Percentiles rank a stretch among this genome's conserved stretches.
Evolutionary conservation across 2,329 filamentous ascomycete species (phyloP).

Genomic region (Pseudopithomyces chartarum): DNA sequence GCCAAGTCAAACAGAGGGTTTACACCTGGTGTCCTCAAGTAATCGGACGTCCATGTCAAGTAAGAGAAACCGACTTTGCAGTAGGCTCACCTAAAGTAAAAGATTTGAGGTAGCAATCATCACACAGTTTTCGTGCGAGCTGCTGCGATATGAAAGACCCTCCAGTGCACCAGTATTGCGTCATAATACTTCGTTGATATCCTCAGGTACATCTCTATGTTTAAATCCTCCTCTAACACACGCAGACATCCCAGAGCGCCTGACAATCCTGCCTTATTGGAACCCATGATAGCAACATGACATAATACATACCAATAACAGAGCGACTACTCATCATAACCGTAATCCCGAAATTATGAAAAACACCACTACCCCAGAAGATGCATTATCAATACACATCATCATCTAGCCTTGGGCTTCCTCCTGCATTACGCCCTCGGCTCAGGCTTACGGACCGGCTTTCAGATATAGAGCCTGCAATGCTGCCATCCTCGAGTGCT

Average conservation of each 20-base stretch:
- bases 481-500: conserved; percentile 24
- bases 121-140: too few relatives aligned
- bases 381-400: conserved; percentile 28
- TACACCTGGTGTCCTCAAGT: too few relatives aligned
- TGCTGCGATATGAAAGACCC: too few relatives aligned
- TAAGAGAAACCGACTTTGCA: too few relatives aligned
- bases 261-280: not conserved
- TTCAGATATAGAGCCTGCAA: conserved; percentile 23
- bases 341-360: not conserved
- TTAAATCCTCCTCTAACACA: not conserved
- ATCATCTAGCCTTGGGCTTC: conserved; percentile 17
- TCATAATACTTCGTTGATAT: not conserved
- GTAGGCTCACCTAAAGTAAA: too few relatives aligned
- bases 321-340: not conserved
- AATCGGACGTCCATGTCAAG: too few relatives aligned
- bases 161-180: not conserved
- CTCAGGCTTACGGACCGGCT: conserved; percentile 25
- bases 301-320: conserved; percentile 1
- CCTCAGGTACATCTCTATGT: not conserved
- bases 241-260: not conserved
- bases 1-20: too few relatives aligned
- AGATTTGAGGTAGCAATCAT: too few relatives aligned
- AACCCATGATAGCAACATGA: not conserved
- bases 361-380: not conserved
- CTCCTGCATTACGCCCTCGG: conserved; percentile 27